Percentiles rank a stretch among this genome's conserved stretches.
These are phyloP conservation scores for Trichoderma sp. DNA, from an alignment of 2,329 filamentous ascomycete species.

Conservation along the genomic window DNA sequence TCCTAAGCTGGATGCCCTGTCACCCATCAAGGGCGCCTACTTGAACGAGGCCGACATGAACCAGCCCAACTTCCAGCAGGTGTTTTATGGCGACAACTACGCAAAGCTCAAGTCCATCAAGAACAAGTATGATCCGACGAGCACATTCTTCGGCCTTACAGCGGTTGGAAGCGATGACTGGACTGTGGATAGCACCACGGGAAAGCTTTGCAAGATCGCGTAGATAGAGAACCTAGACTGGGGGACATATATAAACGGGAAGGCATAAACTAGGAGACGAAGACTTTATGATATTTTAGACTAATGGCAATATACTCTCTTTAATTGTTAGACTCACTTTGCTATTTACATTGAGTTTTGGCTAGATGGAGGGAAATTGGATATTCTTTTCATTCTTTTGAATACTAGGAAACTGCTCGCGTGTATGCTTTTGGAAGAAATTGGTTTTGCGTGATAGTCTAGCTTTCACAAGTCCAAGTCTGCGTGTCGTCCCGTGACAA, in stretches of 20 bases:
- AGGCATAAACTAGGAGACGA: not conserved
- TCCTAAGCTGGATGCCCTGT: not conserved
- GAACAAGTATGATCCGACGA: constrained; percentile 43
- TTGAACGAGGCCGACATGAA: constrained; percentile 47
- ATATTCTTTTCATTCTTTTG: not conserved
- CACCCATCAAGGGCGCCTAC: constrained; percentile 28
- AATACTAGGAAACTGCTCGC: not conserved
- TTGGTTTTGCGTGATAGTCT: not conserved
- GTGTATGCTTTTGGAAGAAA: not conserved
- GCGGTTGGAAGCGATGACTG: constrained; percentile 46
- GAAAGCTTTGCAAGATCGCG: not conserved
- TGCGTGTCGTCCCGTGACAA: too few species aligned
- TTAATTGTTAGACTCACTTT: not conserved
- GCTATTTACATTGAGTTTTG: not conserved
- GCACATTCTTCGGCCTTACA: constrained; percentile 44
- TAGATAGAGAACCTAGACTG: not conserved
- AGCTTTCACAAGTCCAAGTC: not conserved
- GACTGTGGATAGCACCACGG: not conserved
- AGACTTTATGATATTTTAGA: not conserved
- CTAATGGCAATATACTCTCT: not conserved
- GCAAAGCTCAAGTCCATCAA: constrained; percentile 40
- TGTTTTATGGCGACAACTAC: constrained; percentile 45
- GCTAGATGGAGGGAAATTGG: rapidly evolving
- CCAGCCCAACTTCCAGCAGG: constrained; percentile 38
- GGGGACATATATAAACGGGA: not conserved